Evolutionary conservation across 2,329 filamentous ascomycete species (phyloP).

Genomic region (Ophiostoma pallidulum): DNA sequence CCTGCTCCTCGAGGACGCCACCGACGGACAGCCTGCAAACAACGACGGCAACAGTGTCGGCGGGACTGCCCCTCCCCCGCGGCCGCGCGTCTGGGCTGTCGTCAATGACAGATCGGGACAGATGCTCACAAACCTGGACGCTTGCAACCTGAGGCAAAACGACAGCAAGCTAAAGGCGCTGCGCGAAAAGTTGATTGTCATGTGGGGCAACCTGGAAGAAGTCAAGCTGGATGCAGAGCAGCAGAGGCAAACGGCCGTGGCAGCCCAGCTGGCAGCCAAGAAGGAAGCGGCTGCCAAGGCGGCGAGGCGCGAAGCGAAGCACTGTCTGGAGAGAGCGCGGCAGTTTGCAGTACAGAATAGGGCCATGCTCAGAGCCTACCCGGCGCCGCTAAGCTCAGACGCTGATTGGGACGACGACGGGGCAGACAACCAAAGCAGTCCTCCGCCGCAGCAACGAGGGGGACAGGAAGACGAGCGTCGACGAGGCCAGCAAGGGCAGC

Average conservation of each 20-base stretch:
- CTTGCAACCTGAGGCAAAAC: slow-evolving; percentile 47
- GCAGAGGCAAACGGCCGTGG: not conserved
- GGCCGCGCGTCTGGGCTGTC: slow-evolving; percentile 52
- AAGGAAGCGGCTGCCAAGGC: too few relatives aligned
- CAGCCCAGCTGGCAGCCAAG: not conserved
- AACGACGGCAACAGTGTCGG: not conserved
- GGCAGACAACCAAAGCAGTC: not conserved
- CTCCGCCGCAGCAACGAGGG: slow-evolving; percentile 13
- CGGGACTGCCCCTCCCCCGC: slow-evolving; percentile 22
- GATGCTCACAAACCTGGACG: slow-evolving; percentile 38
- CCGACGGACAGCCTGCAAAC: slow-evolving; percentile 27
- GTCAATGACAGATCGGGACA: slow-evolving; percentile 51
- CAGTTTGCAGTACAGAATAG: not conserved
- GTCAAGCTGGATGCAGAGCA: slow-evolving; percentile 46
- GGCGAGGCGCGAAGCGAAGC: too few relatives aligned
- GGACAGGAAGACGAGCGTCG: not conserved
- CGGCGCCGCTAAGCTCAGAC: slow-evolving; percentile 28
- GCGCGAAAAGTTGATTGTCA: slow-evolving; percentile 59
- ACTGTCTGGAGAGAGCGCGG: not conserved
- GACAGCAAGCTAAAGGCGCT: slow-evolving; percentile 40
- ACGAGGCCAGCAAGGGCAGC: too few relatives aligned
- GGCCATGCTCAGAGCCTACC: slow-evolving; percentile 10
- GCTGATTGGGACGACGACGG: slow-evolving; percentile 24
- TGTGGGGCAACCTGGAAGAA: slow-evolving; percentile 86
- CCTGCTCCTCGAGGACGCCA: slow-evolving; percentile 68